Evolutionary conservation across 2,329 filamentous ascomycete genomes (phyloP), one percentile per base, ranked within the genome.

Genomic region (Diaporthe citri): DNA sequence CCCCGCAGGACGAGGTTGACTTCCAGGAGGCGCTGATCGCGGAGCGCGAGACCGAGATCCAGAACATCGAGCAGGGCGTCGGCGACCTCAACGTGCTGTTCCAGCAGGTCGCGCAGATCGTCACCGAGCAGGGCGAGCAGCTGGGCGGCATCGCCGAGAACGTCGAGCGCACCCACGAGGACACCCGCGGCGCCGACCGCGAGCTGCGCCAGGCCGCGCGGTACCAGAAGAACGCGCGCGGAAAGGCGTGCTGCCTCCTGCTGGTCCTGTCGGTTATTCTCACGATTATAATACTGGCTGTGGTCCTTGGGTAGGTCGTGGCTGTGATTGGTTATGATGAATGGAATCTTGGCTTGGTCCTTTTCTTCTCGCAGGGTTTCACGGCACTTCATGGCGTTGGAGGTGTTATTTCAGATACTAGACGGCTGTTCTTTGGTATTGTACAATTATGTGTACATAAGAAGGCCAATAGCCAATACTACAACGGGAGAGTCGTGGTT

Each of bases 31-130:
- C 94, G 22, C 88, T 99, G 75, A 99, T 99, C 81, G 93, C 97
- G 76, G 96, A 99, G 88, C 95, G 97, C 72, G 97, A 99, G 84
- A 92, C 95, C 74, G 97, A 99, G 86, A 99, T 99, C 78, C 93
- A 96, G 77, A 97, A 97, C 82, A 99, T 99, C 80, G 97, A 98
- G 86, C 96, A 98, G 84, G 95, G 94, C 73, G 97, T 99, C 9
- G 94, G 94, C 73, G 97, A 99, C 81, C 87, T 99, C 77, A 99
- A 99, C 80, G 97, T 98, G 81, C 89, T 99, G 57, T 99, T 99
- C 88, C 90, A 96, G 77, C 96, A 99, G 86, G 95, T 99, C n/a
- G 97, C 96, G 62, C 95, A 98, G 83, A 98, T 99, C 83, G 96
- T 99, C 69, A 92, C 92, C 76, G 96, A 98, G 85, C 97, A 99